Percentiles rank a stretch among this genome's conserved stretches.
phyloP scores from a whole-genome alignment of 768 basidiomycete genomes.

The Neoboletus magnificus region DNA sequence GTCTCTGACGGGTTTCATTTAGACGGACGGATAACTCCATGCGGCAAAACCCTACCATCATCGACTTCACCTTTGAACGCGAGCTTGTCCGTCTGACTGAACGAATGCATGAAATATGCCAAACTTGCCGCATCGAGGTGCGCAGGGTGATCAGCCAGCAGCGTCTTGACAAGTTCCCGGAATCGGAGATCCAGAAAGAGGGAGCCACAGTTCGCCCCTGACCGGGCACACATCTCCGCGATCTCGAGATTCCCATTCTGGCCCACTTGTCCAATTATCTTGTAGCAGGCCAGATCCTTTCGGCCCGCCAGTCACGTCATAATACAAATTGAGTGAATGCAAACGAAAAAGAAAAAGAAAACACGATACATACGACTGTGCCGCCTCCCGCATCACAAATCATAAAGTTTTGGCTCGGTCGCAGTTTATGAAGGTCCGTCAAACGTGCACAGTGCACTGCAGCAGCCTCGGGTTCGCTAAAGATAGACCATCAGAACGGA shows the following conservation, averaged over 20 bases:
- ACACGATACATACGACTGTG: constrained; percentile 50
- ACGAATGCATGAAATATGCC: constrained; percentile 87
- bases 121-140: constrained; percentile 80
- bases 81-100: constrained; percentile 86
- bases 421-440: constrained; percentile 74
- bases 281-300: constrained; percentile 53
- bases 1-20: constrained; percentile 46
- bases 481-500: constrained; percentile 8
- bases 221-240: constrained; percentile 85
- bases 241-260: constrained; percentile 82
- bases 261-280: constrained; percentile 78
- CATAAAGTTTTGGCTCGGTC: constrained; percentile 80
- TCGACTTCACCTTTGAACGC: constrained; percentile 68
- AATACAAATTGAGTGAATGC: background rate
- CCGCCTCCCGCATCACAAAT: constrained; percentile 92
- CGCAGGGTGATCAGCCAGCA: constrained; percentile 78
- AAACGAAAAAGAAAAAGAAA: background rate
- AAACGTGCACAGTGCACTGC: constrained; percentile 86
- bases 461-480: constrained; percentile 76
- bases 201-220: constrained; percentile 84
- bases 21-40: background rate
- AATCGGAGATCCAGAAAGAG: constrained; percentile 87
- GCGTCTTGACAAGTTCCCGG: constrained; percentile 71
- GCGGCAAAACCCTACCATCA: constrained; percentile 53
- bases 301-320: constrained; percentile 8